Percentiles rank a stretch among this genome's conserved stretches.
These are phyloP conservation scores for Aspergillus proliferans DNA, from an alignment of 2,329 filamentous ascomycete genomes.

Conservation along the genomic window DNA sequence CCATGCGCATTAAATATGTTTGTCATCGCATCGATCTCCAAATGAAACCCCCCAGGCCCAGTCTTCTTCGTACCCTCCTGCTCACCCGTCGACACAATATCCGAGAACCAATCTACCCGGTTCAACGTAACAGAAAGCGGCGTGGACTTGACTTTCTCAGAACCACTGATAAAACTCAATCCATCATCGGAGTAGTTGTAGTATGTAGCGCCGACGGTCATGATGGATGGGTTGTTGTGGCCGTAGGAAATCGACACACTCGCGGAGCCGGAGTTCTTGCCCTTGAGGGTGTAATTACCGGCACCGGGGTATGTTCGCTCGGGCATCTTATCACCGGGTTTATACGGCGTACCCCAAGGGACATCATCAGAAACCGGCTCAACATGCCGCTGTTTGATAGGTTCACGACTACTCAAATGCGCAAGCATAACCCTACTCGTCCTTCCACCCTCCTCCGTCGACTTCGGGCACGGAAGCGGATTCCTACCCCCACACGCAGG, in stretches of 20 bases:
- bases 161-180: conserved; percentile 25
- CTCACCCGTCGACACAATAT: conserved; percentile 30
- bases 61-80: conserved; percentile 34
- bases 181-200: conserved; percentile 34
- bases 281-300: conserved; percentile 14
- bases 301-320: not conserved
- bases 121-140: conserved; percentile 18
- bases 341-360: conserved; percentile 13
- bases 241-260: conserved; percentile 3
- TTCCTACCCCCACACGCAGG: conserved; percentile 43
- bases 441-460: conserved; percentile 34
- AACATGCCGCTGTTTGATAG: conserved; percentile 15
- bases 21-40: conserved; percentile 32
- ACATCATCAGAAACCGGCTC: conserved; percentile 16
- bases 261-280: conserved; percentile 8
- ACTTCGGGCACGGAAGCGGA: conserved; percentile 36
- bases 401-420: conserved; percentile 26
- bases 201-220: conserved; percentile 31
- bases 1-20: conserved; percentile 41
- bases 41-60: conserved; percentile 32
- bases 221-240: conserved; percentile 4
- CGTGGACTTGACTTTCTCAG: conserved; percentile 28
- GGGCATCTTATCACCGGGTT: conserved; percentile 5
- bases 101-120: conserved; percentile 34
- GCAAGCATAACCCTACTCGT: conserved; percentile 41